These are phyloP conservation scores for Cymbopogon flexuosus DNA, from an alignment of 202 grass and related monocot genomes.

Conservation along the genomic window DNA sequence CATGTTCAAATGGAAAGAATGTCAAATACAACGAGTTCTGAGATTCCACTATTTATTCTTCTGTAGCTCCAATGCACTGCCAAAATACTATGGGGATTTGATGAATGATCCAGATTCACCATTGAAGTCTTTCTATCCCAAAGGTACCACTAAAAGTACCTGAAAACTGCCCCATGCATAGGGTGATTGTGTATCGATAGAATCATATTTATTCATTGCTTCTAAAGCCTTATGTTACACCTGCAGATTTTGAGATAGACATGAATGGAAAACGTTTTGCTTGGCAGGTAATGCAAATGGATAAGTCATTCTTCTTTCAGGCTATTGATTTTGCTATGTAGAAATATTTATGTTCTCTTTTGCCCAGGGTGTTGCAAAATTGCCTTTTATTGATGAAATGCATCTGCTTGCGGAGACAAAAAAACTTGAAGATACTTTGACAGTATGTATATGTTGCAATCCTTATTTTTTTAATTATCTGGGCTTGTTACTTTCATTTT, in stretches of 20 bases:
- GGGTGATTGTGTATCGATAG: constrained; percentile 16
- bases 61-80: constrained; percentile 84
- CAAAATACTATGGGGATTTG: constrained; percentile 67
- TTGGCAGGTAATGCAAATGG: constrained; percentile 76
- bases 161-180: constrained; percentile 15
- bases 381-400: constrained; percentile 91
- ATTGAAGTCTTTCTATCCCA: constrained; percentile 85
- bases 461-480: constrained; percentile 24
- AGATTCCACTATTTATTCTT: constrained; percentile 38
- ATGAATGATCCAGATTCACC: constrained; percentile 79
- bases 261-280: constrained; percentile 98
- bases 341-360: constrained; percentile 28
- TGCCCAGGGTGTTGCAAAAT: constrained; percentile 85
- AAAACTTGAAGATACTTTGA: constrained; percentile 77
- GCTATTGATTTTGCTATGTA: constrained; percentile 23
- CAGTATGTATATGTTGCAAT: constrained; percentile 48
- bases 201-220: neutral
- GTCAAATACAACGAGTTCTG: constrained; percentile 24
- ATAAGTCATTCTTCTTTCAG: constrained; percentile 4
- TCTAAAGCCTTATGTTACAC: constrained; percentile 27
- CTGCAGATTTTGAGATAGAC: constrained; percentile 95
- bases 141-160: constrained; percentile 48
- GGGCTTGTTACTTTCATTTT: constrained; percentile 25
- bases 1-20: constrained; percentile 2
- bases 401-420: constrained; percentile 64